A percentile compares a stretch with the other conserved stretches of the same genome.
Evolutionary conservation across 2,329 filamentous ascomycete genomes (phyloP).

Genomic region (Metarhizium rileyi): DNA sequence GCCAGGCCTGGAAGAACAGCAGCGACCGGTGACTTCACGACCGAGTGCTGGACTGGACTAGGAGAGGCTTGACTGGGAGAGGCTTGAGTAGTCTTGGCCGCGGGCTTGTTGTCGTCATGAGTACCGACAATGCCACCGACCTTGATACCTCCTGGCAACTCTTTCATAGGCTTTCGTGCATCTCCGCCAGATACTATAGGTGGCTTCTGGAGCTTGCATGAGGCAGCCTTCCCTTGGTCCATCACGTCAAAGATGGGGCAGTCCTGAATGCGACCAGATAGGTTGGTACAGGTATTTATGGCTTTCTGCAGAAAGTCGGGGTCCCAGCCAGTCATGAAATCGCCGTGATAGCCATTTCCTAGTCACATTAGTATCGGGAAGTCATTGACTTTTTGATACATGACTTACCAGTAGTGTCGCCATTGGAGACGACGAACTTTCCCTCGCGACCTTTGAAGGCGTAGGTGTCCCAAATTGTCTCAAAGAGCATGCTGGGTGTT

Average conservation of each 20-base stretch:
- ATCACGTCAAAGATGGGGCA: slow-evolving; percentile 70
- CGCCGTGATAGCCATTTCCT: slow-evolving; percentile 69
- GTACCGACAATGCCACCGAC: slow-evolving; percentile 8
- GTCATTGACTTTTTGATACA: too few relatives aligned
- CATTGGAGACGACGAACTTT: slow-evolving; percentile 66
- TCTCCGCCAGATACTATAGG: slow-evolving; percentile 55
- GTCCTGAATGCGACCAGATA: slow-evolving; percentile 58
- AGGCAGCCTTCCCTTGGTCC: slow-evolving; percentile 40
- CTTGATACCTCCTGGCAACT: slow-evolving; percentile 55
- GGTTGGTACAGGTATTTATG: slow-evolving; percentile 65
- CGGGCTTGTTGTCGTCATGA: neutral
- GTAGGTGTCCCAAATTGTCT: slow-evolving; percentile 73
- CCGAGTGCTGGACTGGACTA: slow-evolving; percentile 27
- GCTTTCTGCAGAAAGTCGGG: slow-evolving; percentile 57
- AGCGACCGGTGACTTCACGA: slow-evolving; percentile 20
- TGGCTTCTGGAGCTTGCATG: slow-evolving; percentile 50
- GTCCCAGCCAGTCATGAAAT: slow-evolving; percentile 77
- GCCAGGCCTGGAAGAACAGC: slow-evolving; percentile 30
- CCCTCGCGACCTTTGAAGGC: slow-evolving; percentile 54
- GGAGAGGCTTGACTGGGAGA: slow-evolving; percentile 5
- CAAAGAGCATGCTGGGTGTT: slow-evolving; percentile 68
- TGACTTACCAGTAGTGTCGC: slow-evolving; percentile 59
- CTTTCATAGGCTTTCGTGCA: slow-evolving; percentile 40
- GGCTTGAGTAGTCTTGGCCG: neutral
- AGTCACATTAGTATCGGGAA: slow-evolving; percentile 1